A percentile compares a stretch with the other conserved stretches of the same genome.
These are phyloP conservation scores for Termitomyces sp. DNA, from an alignment of 768 basidiomycete species.

Conservation along the genomic window DNA sequence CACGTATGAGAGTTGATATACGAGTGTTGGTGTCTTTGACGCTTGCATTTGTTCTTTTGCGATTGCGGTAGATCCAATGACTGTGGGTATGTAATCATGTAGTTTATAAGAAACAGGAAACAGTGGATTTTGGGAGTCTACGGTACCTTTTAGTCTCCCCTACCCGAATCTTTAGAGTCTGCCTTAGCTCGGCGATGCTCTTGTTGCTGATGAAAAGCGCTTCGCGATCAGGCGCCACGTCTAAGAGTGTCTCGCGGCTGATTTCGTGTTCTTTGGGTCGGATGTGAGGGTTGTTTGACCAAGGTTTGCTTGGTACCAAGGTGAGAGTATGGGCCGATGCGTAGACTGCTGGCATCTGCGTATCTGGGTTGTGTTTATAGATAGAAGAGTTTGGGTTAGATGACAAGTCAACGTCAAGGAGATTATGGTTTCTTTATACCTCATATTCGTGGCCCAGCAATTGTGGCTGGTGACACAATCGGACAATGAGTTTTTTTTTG, in stretches of 20 bases:
- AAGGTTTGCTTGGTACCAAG: constrained; percentile 11
- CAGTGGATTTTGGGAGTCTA: too few relatives aligned
- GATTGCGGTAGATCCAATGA: constrained; percentile 29
- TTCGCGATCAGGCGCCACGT: constrained; percentile 34
- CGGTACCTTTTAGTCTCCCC: constrained; percentile 16
- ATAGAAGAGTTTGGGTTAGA: not conserved
- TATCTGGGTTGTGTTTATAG: too few relatives aligned
- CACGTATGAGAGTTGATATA: constrained; percentile 20
- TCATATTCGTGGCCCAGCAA: not conserved
- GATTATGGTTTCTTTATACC: not conserved
- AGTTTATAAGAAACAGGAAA: not conserved
- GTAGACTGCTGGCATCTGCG: constrained; percentile 9
- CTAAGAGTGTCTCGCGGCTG: constrained; percentile 21
- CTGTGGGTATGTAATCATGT: constrained; percentile 8
- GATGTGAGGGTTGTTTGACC: constrained; percentile 3
- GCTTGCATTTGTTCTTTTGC: constrained; percentile 19
- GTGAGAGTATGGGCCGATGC: constrained; percentile 17
- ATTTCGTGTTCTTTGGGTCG: constrained; percentile 25
- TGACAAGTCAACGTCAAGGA: too few relatives aligned
- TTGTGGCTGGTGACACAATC: not conserved
- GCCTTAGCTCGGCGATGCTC: constrained; percentile 26
- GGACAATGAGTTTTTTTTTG: not conserved
- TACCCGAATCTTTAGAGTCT: constrained; percentile 26
- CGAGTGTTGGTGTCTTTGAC: constrained; percentile 23
- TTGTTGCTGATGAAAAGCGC: constrained; percentile 21